Evolutionary conservation across 2,329 filamentous ascomycete species (phyloP), one percentile per base, ranked within the genome.

Genomic region (Arthrobotrys conoides): DNA sequence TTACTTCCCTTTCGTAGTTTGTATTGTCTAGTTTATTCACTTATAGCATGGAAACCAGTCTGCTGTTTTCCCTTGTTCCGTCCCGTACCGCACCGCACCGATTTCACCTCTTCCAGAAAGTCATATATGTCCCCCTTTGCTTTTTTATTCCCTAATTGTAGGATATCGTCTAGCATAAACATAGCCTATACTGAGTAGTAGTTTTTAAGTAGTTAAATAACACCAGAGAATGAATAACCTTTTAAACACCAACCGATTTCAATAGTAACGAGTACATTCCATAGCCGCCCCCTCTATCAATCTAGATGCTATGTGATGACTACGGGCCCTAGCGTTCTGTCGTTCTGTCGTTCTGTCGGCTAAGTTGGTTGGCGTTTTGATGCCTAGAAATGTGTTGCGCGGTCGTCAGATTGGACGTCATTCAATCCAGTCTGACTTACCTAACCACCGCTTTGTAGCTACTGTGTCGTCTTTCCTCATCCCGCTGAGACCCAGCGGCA

Each of bases 31-130:
- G 65, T 76, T 59, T 48, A 44, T 65, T 63, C 41, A 48, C 36
- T 55, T 57, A 61, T 75, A 73, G 76, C 76, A 73, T 79, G 57
- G 55, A 66, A 77, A 82, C 82, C 83, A 84, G 83, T 83, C 83
- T 81, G 82, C 83, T 83, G 83, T 80, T 81, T 82, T 81, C 76
- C 81, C 81, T 80, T 82, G 81, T 83, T 83, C 77, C 79, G 76
- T 71, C 75, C 71, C 76, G 76, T 82, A 86, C 85, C 80, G 85
- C 84, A 82, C 86, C 27, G 27, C 27, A 30, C 85, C 72, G n/a
- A 8, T 18, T 41, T 12, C 44, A 20, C 44, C n/a, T 71, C 24
- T 73, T 67, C 59, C 80, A 80, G 65, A 80, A 69, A 69, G 66
- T 69, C 68, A 24, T 76, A 72, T 57, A 51, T 51, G 27, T 79